Base-by-base conservation (phyloP, 306 rosid species). In the Cucumis sativus region DNA sequence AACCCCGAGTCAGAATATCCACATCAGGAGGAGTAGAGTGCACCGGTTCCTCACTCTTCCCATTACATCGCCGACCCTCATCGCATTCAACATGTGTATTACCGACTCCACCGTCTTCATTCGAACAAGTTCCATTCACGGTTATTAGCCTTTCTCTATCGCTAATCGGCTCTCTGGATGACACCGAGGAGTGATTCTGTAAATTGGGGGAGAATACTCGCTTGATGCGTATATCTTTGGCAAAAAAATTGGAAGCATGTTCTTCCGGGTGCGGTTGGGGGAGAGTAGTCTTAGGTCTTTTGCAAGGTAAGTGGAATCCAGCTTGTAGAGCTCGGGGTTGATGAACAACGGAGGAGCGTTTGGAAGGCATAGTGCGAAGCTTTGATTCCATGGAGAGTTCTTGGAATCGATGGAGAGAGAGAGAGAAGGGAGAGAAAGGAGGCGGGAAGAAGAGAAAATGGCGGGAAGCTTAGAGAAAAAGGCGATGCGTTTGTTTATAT, bases 171-270 rank as follows among this genome's bases (percentile, higher is more conserved):
- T 77, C 65, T 79, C 30, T 47, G 17, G 15, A 52, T 15, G 37
- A 54, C 30, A 47, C 62, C 43, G 86, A 81, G 40, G 49, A 67
- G 54, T 15, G 28, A 10, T 35, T 58, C 11, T 25, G 65, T 7
- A 87, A 75, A 59, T 28, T 84, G 1, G 86, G 87, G 3, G 96
- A 86, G 65, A 86, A 94, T 30, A 94, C 87, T 45, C 97, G 84
- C 72, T 85, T 84, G 23, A 82, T 35, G 1, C 98, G 98, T 65
- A 93, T 90, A 75, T 93, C 97, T 83, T 90, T 91, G 8, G 84
- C 79, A 20, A 66, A 71, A 75, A 9, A 12, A 25, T 13, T 40
- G 55, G 79, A 70, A 4, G 76, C 62, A 45, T 35, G 18, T 79
- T 52, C 75, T 39, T 7, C 59, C 13, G 75, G 49, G 0, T 5